These are phyloP conservation scores for Globisporangium recalcitrans DNA, from an alignment of 352 stramenopile species.

Conservation along the genomic window DNA sequence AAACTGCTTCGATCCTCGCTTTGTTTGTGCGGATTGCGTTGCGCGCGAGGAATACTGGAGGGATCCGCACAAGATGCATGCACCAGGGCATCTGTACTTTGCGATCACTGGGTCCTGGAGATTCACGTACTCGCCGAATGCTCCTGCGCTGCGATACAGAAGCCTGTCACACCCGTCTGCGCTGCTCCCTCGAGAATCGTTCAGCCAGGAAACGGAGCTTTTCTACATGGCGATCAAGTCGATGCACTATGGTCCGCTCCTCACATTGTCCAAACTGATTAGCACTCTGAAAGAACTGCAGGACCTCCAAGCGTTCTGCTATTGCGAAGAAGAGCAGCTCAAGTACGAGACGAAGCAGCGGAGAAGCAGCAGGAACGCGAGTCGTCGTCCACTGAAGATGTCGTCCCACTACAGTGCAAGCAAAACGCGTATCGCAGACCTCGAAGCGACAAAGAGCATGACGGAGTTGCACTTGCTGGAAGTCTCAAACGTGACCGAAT, in stretches of 20 bases:
- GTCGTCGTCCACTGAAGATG: constrained; percentile 29
- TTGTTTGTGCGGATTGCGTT: constrained; percentile 49
- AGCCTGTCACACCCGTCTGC: constrained; percentile 45
- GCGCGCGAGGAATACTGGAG: constrained; percentile 38
- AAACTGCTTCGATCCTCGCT: constrained; percentile 46
- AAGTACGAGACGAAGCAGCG: constrained; percentile 30
- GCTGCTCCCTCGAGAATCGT: constrained; percentile 48
- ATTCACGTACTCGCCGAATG: constrained; percentile 23
- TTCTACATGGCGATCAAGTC: constrained; percentile 63
- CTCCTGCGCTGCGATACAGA: constrained; percentile 27
- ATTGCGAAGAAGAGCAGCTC: constrained; percentile 49
- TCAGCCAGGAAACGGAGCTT: constrained; percentile 48
- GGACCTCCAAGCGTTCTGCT: constrained; percentile 59
- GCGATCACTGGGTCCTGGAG: constrained; percentile 45
- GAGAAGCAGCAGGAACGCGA: constrained; percentile 4
- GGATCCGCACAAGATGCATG: constrained; percentile 48
- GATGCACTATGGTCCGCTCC: constrained; percentile 61
- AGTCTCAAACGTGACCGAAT: constrained; percentile 42
- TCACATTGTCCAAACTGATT: constrained; percentile 47
- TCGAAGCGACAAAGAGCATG: constrained; percentile 40
- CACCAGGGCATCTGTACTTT: constrained; percentile 64
- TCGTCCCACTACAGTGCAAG: constrained; percentile 58
- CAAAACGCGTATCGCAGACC: constrained; percentile 46
- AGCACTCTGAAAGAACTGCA: constrained; percentile 52
- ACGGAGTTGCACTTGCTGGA: constrained; percentile 58